Evolutionary conservation across 1,284 basidiomycete genomes (phyloP), one percentile per base, ranked within the genome.

Genomic region (Ustilago loliicola): DNA sequence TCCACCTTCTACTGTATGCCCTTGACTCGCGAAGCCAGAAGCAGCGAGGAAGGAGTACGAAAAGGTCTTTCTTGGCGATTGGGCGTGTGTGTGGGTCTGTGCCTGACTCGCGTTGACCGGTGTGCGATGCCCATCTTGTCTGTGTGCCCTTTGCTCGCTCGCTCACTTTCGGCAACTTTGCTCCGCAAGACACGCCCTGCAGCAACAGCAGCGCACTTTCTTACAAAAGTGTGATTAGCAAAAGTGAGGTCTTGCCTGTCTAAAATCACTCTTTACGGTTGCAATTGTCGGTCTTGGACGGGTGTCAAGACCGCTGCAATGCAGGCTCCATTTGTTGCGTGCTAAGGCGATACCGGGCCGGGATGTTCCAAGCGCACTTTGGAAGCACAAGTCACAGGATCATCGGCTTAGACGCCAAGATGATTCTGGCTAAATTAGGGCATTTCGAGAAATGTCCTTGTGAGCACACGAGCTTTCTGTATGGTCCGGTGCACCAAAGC

Each of bases 111-210:
- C 51, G 17, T 32, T 32, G 51, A 53, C 9, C 53, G 23, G 32
- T n/a, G 17, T 13, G 3, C 21, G 10, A 42, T n/a, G n/a, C n/a
- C n/a, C n/a, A n/a, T n/a, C 32, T 23, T 36, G 34, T 9, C 5
- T 7, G 34, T 36, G 9, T 36, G 10, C 34, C 34, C 42, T 45
- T 45, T 45, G 13, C 11, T 45, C 7, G 42, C 42, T n/a, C 3
- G 19, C 42, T 50, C 40, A 17, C 40, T 47, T 50, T 59, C 57
- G 56, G 56, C 56, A 58, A 45, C 42, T 48, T 36, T 47, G 48
- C 57, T 59, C 57, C 57, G 57, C 57, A 36, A 48, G 10, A 27
- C 21, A 17, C 3, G 15, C 36, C 21, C 15, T 29, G 25, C 30
- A 32, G 25, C 23, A 50, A 50, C 25, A 27, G 40, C 48, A 50